Percentiles rank a stretch among this genome's conserved stretches.
These are phyloP conservation scores for Globisporangium parvum DNA, from an alignment of 352 stramenopile genomes.

Conservation along the genomic window DNA sequence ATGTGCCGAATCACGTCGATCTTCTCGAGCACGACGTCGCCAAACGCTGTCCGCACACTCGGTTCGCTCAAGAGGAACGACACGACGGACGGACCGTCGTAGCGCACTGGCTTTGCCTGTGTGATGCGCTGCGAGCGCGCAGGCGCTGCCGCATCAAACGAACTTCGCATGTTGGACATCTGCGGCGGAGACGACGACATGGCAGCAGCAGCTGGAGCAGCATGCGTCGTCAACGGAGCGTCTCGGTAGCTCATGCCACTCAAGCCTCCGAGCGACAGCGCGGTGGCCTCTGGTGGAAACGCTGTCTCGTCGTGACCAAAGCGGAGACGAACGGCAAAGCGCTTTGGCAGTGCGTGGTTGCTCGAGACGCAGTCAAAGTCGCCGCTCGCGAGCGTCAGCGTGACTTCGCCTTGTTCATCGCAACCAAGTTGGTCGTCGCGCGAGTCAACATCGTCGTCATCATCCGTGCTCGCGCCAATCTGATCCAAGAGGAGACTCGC, in stretches of 20 bases:
- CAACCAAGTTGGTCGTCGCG: conserved; percentile 2
- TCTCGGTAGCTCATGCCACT: conserved; percentile 16
- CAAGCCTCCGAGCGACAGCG: conserved; percentile 17
- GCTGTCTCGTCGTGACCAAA: conserved; percentile 43
- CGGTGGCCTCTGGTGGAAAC: conserved; percentile 34
- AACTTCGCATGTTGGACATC: conserved; percentile 5
- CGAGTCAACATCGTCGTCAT: conserved; percentile 15
- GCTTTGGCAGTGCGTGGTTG: conserved; percentile 55
- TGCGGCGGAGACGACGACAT: not conserved
- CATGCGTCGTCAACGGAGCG: not conserved
- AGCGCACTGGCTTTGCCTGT: conserved; percentile 48
- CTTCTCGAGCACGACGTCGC: conserved; percentile 77
- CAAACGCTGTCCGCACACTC: conserved; percentile 67
- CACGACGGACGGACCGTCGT: conserved; percentile 60
- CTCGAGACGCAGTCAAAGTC: conserved; percentile 82
- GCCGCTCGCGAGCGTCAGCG: conserved; percentile 50
- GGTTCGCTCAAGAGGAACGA: conserved; percentile 60
- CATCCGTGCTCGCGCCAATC: conserved; percentile 14
- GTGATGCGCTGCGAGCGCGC: conserved; percentile 7
- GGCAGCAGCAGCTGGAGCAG: conserved; percentile 7
- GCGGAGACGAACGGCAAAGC: conserved; percentile 55
- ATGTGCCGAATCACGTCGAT: conserved; percentile 70
- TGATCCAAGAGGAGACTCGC: conserved; percentile 66
- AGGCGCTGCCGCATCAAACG: conserved; percentile 6
- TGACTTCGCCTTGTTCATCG: conserved; percentile 33